A percentile compares a stretch with the other conserved stretches of the same genome.
These are phyloP conservation scores for Boletellus sp. DNA, from an alignment of 1,284 basidiomycete species.

Conservation along the genomic window DNA sequence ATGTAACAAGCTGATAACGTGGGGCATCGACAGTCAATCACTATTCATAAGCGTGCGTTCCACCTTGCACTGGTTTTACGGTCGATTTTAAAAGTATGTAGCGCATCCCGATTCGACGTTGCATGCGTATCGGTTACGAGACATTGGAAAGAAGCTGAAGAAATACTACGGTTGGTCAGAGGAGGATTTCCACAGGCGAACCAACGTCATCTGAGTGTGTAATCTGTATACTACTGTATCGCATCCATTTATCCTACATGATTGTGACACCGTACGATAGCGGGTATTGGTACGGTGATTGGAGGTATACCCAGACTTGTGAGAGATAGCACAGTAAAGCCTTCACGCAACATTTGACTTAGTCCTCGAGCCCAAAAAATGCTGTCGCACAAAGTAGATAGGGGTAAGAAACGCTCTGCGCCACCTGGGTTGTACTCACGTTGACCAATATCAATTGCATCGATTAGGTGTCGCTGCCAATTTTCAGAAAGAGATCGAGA, in stretches of 20 bases:
- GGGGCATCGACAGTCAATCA: slow-evolving; percentile 50
- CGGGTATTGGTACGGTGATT: neutral
- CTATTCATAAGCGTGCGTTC: slow-evolving; percentile 69
- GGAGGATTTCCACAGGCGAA: slow-evolving; percentile 47
- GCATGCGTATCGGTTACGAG: slow-evolving; percentile 46
- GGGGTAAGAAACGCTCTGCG: neutral
- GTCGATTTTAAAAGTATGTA: slow-evolving; percentile 26
- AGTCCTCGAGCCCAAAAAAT: neutral
- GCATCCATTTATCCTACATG: neutral
- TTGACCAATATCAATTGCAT: slow-evolving; percentile 18
- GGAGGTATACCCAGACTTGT: neutral
- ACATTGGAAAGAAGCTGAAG: slow-evolving; percentile 58
- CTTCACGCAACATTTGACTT: too few species aligned
- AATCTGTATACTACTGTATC: neutral
- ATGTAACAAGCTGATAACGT: slow-evolving; percentile 4
- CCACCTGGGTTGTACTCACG: slow-evolving; percentile 12
- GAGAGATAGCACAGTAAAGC: too few species aligned
- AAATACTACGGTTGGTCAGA: slow-evolving; percentile 67
- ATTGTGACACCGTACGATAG: neutral
- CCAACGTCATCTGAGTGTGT: slow-evolving; percentile 4
- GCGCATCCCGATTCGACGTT: slow-evolving; percentile 73
- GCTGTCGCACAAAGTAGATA: neutral
- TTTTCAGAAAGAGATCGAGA: slow-evolving; percentile 19
- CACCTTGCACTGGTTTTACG: slow-evolving; percentile 2
- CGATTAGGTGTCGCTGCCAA: slow-evolving; percentile 26